Conservation (phyloP, 2,329 filamentous ascomycete species). For the Aureobasidium uvarum region DNA sequence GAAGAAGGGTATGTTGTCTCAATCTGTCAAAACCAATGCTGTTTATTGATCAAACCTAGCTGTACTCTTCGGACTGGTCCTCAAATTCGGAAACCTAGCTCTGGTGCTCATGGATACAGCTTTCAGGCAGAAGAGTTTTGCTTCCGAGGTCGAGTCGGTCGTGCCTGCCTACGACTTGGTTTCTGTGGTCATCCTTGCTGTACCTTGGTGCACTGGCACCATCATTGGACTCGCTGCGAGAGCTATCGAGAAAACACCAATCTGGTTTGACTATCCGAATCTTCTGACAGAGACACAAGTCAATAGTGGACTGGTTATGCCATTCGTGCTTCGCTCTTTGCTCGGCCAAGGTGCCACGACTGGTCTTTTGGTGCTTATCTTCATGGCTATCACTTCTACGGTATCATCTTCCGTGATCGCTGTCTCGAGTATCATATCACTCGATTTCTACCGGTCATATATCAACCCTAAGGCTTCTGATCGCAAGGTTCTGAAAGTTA, state of each 20-base stretch:
- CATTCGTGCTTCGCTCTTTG: conserved; percentile 47
- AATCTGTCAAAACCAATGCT: neutral
- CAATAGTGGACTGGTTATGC: conserved; percentile 50
- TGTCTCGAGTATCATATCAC: conserved; percentile 52
- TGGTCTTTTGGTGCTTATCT: conserved; percentile 50
- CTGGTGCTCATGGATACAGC: conserved; percentile 54
- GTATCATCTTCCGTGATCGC: conserved; percentile 54
- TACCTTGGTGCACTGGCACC: conserved; percentile 51
- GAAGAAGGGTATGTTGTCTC: conserved; percentile 39
- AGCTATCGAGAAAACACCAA: conserved; percentile 48
- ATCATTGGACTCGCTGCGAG: conserved; percentile 48
- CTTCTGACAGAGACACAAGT: conserved; percentile 45
- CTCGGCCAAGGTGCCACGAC: conserved; percentile 46
- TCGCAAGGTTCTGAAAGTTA: conserved; percentile 45
- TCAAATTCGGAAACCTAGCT: conserved; percentile 52
- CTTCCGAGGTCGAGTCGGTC: conserved; percentile 48
- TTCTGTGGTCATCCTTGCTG: conserved; percentile 47
- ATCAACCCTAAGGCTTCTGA: conserved; percentile 50
- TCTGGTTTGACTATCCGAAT: conserved; percentile 48
- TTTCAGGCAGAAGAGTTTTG: conserved; percentile 56
- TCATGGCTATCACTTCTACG: conserved; percentile 54
- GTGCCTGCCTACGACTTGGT: conserved; percentile 51
- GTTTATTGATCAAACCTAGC: conserved; percentile 25
- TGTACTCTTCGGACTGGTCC: conserved; percentile 46
- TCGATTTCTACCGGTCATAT: conserved; percentile 54